Evolutionary conservation across 1,284 basidiomycete genomes (phyloP), one percentile per base, ranked within the genome.

Genomic region (Cryptococcus hybrid): DNA sequence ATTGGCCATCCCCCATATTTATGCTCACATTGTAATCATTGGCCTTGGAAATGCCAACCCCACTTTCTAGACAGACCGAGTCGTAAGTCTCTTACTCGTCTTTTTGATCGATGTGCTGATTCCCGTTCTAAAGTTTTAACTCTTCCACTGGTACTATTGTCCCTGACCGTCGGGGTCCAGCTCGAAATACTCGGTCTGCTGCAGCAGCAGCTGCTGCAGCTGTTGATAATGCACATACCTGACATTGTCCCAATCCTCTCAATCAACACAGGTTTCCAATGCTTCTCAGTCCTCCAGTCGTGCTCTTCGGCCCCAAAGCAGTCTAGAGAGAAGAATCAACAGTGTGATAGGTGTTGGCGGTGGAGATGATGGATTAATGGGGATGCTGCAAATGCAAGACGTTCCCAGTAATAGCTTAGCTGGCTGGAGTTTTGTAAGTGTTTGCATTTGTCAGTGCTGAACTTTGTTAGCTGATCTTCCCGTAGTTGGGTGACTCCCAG

Each of bases 81-180:
- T 42, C 40, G 40, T 42, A 42, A 34, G 52, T 38, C 44, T 3
- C 30, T 30, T 30, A 30, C 30, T 30, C 30, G 30, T 4, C 30
- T 30, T 12, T 39, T 30, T 49, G 24, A 39, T 47, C 15, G 12
- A 12, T 47, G 18, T 24, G 18, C 18, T 15, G 40, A 42, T 42
- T 42, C 40, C 40, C 12, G 3, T 12, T 42, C 40, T 42, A 42
- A 49, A 63, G 61, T 24, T 63, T 63, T 52, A 63, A 63, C 58
- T 63, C 61, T 15, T 63, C 61, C 5, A 56, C 55, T n/a, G 61
- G 58, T 2, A 63, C 61, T 15, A 56, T 63, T 15, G 56, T 63
- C 5, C 61, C 61, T 18, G 61, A 63, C 40, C n/a, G 35, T 24
- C 47, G 39, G 39, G 34, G 49, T n/a, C 8, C 13, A 18, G 55